These are phyloP conservation scores for Aureobasidium vineae DNA, from an alignment of 2,329 filamentous ascomycete species.

Conservation along the genomic window DNA sequence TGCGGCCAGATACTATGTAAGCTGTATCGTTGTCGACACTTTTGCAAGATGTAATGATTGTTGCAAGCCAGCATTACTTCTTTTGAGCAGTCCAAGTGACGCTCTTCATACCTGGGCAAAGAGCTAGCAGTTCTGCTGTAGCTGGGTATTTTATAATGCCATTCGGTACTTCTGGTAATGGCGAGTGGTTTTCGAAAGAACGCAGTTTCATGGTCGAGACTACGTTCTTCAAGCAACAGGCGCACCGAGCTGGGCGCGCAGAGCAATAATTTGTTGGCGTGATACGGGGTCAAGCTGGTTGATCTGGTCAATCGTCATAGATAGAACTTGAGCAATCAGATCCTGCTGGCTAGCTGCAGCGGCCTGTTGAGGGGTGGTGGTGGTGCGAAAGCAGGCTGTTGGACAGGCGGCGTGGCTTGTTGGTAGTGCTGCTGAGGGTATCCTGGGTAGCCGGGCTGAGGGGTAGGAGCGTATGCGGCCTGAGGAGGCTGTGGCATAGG, in stretches of 20 bases:
- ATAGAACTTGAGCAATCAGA: constrained; percentile 77
- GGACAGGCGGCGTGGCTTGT: constrained; percentile 48
- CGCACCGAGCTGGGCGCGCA: constrained; percentile 62
- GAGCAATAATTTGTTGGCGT: constrained; percentile 69
- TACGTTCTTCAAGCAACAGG: constrained; percentile 25
- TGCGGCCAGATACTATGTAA: background rate
- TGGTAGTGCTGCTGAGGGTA: constrained; percentile 39
- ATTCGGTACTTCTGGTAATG: background rate
- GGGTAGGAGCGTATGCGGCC: constrained; percentile 34
- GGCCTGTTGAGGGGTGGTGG: constrained; percentile 45
- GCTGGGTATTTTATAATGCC: constrained; percentile 4
- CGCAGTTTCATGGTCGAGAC: background rate
- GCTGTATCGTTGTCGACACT: background rate
- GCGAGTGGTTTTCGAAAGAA: background rate
- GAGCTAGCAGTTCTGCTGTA: background rate
- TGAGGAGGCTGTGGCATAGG: constrained; percentile 33
- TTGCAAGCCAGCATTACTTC: background rate
- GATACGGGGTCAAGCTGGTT: constrained; percentile 58
- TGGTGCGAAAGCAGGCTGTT: constrained; percentile 39
- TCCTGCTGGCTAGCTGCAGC: constrained; percentile 60
- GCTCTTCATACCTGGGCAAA: background rate
- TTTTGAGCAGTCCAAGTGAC: background rate
- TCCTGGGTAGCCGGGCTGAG: constrained; percentile 39
- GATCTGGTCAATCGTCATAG: constrained; percentile 75
- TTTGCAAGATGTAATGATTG: background rate